A percentile compares a stretch with the other conserved stretches of the same genome.
phyloP scores from a whole-genome alignment of 2,329 filamentous ascomycete genomes.

The Blumeria hordei region DNA sequence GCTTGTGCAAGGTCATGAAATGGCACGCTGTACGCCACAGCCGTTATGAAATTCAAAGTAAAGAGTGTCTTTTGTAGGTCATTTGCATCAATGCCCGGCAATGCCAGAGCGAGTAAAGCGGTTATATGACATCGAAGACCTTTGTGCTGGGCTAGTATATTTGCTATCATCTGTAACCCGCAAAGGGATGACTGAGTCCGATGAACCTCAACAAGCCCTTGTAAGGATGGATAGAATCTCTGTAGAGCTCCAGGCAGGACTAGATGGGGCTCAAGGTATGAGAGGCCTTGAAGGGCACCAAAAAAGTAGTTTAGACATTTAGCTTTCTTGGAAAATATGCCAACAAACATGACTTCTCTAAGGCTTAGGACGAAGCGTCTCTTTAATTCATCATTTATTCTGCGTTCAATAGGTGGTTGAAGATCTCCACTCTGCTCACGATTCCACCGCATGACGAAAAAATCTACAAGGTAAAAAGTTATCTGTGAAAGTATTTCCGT shows the following conservation, averaged over 20 bases:
- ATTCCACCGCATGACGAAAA: constrained; percentile 96
- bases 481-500: constrained; percentile 75
- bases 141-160: constrained; percentile 75
- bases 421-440: constrained; percentile 82
- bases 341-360: constrained; percentile 91
- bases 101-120: constrained; percentile 67
- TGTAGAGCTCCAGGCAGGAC: constrained; percentile 85
- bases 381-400: constrained; percentile 59
- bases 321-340: constrained; percentile 85
- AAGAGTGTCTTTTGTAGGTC: constrained; percentile 92
- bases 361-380: constrained; percentile 72
- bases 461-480: constrained; percentile 77
- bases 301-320: constrained; percentile 83
- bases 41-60: constrained; percentile 84
- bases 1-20: constrained; percentile 60
- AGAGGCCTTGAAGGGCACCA: constrained; percentile 67
- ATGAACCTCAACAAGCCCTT: constrained; percentile 91
- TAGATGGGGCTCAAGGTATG: constrained; percentile 73
- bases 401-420: constrained; percentile 57
- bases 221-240: constrained; percentile 87
- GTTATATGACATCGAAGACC: constrained; percentile 95
- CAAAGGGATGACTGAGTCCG: constrained; percentile 83
- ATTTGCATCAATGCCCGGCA: constrained; percentile 93
- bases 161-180: constrained; percentile 74
- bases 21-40: constrained; percentile 87